Evolutionary conservation across 192 early-diverging fungal genomes (phyloP), one percentile per base, ranked within the genome.

Genomic region (Umbelopsis sp.): DNA sequence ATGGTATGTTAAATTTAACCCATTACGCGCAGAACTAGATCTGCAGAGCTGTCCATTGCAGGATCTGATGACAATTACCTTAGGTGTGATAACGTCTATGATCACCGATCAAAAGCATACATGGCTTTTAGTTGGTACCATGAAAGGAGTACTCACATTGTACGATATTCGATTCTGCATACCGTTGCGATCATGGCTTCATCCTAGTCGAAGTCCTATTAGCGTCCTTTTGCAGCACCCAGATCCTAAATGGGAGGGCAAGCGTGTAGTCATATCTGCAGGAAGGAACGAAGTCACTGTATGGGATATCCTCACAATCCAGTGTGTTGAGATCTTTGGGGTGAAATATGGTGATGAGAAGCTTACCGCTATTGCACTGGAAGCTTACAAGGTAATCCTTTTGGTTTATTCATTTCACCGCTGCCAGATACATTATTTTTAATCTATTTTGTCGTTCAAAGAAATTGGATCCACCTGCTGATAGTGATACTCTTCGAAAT

Each of bases 101-200:
- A 81, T 85, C 10, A 75, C 84, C 4, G 92, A 95, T 74, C 82
- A 70, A 12, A 75, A 78, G 4, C 84, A 82, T 44, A 80, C 82
- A 16, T 96, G 90, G 90, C 69, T 93, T 4, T 56, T 93, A 17
- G 85, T 90, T 0, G 94, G 92, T 22, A 93, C 92, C 16, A 87
- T 86, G 22, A 81, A 90, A 50, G 94, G 94, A 4, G 88, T 95
- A 0, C 71, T 96, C 24, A 88, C 87, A 0, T 72, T 96, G 1
- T 95, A 88, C 81, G 94, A 96, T 72, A 69, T 95, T 8, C 84
- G 94, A 38, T 96, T 96, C 80, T 80, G 82, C 38, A 75, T 94
- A 38, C 82, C 84, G 17, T 74, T 94, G 26, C 83, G 88, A 59
- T 80, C 89, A 3, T 96, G 94, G 93, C 81, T 83, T 3, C 94